phyloP scores from a whole-genome alignment of 345 rosid species.

The Eucalyptus polybractea region DNA sequence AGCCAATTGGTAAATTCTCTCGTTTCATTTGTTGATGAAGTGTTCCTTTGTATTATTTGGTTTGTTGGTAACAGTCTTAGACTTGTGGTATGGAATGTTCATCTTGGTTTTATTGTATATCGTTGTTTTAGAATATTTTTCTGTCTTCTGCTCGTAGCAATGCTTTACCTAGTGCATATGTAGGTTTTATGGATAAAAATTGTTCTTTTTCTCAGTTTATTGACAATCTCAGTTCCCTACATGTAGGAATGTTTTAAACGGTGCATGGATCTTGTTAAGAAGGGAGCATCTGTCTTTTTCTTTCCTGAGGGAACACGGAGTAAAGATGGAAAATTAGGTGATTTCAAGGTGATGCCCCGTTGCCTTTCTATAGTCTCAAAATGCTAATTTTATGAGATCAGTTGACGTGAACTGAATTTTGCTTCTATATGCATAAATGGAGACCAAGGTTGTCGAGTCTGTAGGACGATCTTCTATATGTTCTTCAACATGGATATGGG shows the following conservation, averaged over 20 bases:
- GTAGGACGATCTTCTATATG: background rate
- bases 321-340: conserved; percentile 70
- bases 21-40: background rate
- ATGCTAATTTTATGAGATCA: background rate
- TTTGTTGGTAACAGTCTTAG: background rate
- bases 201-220: background rate
- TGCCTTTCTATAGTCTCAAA: background rate
- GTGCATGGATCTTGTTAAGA: conserved; percentile 67
- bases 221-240: background rate
- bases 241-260: conserved; percentile 78
- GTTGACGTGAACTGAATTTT: background rate
- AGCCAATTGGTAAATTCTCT: conserved; percentile 64
- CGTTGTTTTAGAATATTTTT: background rate
- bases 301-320: conserved; percentile 96
- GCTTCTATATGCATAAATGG: background rate
- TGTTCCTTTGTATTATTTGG: background rate
- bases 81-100: background rate
- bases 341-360: conserved; percentile 54
- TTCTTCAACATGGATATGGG: background rate
- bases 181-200: background rate
- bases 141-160: background rate
- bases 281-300: conserved; percentile 77
- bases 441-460: background rate
- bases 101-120: background rate
- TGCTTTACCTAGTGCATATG: background rate